Evolutionary conservation across 2,329 filamentous ascomycete species (phyloP).

Genomic region (Pyrenophora teres): DNA sequence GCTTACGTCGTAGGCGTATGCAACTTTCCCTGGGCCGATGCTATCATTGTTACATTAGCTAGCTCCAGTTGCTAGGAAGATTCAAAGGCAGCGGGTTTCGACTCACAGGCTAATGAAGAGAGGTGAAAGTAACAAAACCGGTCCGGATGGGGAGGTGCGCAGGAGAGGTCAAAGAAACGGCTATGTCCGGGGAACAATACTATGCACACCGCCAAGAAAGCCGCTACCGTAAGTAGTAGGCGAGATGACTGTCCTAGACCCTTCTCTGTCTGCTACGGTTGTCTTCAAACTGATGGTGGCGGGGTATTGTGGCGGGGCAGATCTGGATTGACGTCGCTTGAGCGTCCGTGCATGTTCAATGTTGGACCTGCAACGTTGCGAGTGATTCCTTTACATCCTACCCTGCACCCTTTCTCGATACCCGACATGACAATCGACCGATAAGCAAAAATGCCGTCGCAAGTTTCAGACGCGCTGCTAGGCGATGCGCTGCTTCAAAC

Average conservation of each 20-base stretch:
- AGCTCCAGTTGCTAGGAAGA: not conserved
- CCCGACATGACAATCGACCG: slow-evolving; percentile 23
- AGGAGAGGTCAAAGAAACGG: not conserved
- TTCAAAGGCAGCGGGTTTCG: not conserved
- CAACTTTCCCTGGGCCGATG: slow-evolving; percentile 36
- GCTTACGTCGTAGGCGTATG: slow-evolving; percentile 8
- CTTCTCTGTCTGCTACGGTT: not conserved
- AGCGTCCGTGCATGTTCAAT: slow-evolving; percentile 10
- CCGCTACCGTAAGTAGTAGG: not conserved
- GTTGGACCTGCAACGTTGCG: slow-evolving; percentile 9
- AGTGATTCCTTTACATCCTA: not conserved
- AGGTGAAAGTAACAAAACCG: not conserved
- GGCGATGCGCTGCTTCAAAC: slow-evolving; percentile 69
- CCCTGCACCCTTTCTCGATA: not conserved
- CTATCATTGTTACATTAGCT: slow-evolving; percentile 41
- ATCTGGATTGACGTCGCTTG: slow-evolving; percentile 12
- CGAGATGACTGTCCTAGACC: not conserved
- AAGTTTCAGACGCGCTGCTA: slow-evolving; percentile 47
- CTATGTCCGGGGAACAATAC: not conserved
- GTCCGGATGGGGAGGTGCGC: not conserved
- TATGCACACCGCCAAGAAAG: not conserved
- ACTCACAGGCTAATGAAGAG: not conserved
- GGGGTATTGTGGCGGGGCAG: slow-evolving; percentile 31
- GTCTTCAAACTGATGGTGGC: slow-evolving; percentile 10
- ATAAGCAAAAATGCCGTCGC: slow-evolving; percentile 33